These are phyloP conservation scores for Patellaria atrata DNA, from an alignment of 495 filamentous ascomycete species.

Conservation along the genomic window DNA sequence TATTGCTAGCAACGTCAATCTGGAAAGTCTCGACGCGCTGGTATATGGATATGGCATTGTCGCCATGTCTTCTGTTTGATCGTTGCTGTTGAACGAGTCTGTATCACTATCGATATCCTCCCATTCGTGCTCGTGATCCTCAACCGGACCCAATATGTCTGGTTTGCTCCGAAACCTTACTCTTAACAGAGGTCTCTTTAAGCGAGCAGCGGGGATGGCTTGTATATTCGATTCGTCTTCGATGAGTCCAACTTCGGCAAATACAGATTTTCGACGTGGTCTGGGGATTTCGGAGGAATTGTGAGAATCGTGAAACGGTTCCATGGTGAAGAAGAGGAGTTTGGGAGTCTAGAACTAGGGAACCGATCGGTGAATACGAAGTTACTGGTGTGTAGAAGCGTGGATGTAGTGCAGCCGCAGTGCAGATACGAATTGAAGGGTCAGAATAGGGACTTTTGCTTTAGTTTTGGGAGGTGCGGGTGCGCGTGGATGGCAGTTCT, in stretches of 20 bases:
- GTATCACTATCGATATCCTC: slow-evolving; percentile 6
- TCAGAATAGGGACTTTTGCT: no score
- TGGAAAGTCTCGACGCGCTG: slow-evolving; percentile 6
- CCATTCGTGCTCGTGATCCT: slow-evolving; percentile 8
- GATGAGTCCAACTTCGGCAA: slow-evolving; percentile 13
- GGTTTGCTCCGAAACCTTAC: slow-evolving; percentile 22
- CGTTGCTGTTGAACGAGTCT: slow-evolving; percentile 4
- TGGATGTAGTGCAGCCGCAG: no score
- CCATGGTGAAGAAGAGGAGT: no score
- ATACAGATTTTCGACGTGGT: slow-evolving; percentile 15
- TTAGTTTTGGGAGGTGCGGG: no score
- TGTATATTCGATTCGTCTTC: slow-evolving; percentile 8
- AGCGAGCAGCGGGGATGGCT: slow-evolving; percentile 1
- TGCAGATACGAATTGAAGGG: no score
- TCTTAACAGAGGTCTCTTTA: slow-evolving; percentile 9
- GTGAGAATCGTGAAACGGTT: no score
- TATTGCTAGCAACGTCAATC: slow-evolving; percentile 18
- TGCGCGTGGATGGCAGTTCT: no score
- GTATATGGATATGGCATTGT: slow-evolving; percentile 3
- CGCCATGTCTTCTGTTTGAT: slow-evolving; percentile 1
- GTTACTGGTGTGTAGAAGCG: no score
- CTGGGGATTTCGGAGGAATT: no score
- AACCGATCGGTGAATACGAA: no score
- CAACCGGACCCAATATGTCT: slow-evolving; percentile 19
- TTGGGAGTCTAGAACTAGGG: no score